Percentiles rank a stretch among this genome's conserved stretches.
phyloP scores from a whole-genome alignment of 305 asterid species.

The Solanum hybrid region DNA sequence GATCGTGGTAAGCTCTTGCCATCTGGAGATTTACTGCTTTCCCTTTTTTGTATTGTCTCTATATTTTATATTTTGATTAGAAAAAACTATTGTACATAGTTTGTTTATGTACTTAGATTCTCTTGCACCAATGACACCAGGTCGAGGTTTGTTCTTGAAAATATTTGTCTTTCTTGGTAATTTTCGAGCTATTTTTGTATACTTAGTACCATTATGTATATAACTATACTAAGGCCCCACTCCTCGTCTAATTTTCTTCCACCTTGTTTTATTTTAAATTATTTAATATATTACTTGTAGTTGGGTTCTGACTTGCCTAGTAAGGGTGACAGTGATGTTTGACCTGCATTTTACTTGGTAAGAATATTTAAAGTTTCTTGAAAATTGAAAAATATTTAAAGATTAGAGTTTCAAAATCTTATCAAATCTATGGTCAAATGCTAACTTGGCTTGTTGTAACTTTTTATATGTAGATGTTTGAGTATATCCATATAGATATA shows the following conservation, averaged over 20 bases:
- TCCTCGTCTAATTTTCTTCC: not conserved
- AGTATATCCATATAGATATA: not conserved
- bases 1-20: not conserved
- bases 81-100: not conserved
- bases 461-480: not conserved
- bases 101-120: not conserved
- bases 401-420: not conserved
- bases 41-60: not conserved
- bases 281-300: no score
- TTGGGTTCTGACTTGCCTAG: not conserved
- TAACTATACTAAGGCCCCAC: not conserved
- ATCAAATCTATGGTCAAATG: not conserved
- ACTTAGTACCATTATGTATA: not conserved
- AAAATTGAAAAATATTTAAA: no score
- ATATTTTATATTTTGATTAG: not conserved
- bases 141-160: not conserved
- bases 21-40: not conserved
- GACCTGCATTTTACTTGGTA: not conserved
- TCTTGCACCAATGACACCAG: not conserved
- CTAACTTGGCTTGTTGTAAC: not conserved
- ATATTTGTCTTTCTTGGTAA: no score
- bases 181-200: not conserved
- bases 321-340: not conserved
- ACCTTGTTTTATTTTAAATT: no score
- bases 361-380: not conserved